Base-by-base conservation (phyloP, 768 basidiomycete species). In the Boletus subcaerulescens region DNA sequence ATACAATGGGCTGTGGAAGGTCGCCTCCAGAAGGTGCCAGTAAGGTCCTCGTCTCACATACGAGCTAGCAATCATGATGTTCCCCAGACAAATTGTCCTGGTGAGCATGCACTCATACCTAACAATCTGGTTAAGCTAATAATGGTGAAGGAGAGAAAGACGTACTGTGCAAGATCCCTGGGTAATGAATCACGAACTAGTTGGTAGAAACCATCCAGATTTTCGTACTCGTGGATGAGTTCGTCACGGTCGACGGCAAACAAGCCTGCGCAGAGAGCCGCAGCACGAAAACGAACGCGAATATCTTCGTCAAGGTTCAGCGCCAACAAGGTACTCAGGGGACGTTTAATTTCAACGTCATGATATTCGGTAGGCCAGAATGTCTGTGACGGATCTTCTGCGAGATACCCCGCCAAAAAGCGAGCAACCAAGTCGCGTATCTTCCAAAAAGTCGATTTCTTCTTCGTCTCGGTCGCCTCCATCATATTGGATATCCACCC, bases 11-110 rank as follows among this genome's bases (percentile, higher is more conserved):
- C 63, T 65, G 57, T 77, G 70, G 58, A 58, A 74, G 61, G 69
- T 81, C 7, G 82, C 80, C 67, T 95, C 93, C 55, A 98, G 74
- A 46, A 98, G 67, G 69, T 96, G 88, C 85, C 89, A 94, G 65
- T 96, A 93, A 2, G 93, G 81, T 4, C 85, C 89, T 15, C 91
- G 83, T 26, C 95, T 80, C 20, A 88, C 80, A 2, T 81, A 79
- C 1, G 91, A 87, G 63, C 86, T 89, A 17, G 84, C 80, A 39
- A 97, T 79, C 80, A 91, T 86, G 58, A 87, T 81, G 70, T 91
- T 93, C 26, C 83, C 87, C 14, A 89, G 74, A 18, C 78, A 83
- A 29, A 93, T 75, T 29, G 86, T 77, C 40, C 86, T 83, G 12
- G 87, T 92, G 49, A 89, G 73, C 76, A 90, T 89, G 36, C 76